Evolutionary conservation across 2,329 filamentous ascomycete species (phyloP), one percentile per base, ranked within the genome.

Genomic region (Pseudocercospora musae): DNA sequence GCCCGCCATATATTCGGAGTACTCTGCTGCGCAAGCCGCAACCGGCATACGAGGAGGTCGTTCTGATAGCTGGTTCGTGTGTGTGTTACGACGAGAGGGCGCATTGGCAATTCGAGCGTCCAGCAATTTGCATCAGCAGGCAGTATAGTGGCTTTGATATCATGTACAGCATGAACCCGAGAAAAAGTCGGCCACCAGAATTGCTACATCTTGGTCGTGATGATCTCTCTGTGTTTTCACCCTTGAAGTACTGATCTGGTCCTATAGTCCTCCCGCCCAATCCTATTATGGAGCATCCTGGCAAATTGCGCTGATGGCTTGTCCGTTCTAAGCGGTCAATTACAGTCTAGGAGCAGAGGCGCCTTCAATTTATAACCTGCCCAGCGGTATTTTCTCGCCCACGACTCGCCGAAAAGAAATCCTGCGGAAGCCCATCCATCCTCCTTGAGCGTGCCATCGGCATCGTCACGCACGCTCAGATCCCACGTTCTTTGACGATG

Each of bases 391-490:
- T 50, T 59, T 5, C 37, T 48, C 57, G 50, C 31, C 57, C 62
- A 68, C 4, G 56, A 56, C 20, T 62, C 25, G 7, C 62, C 66
- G 40, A 68, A 67, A 18, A 57, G 59, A 23, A 65, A 65, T 2
- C 61, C 62, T 8, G 56, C n/a, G 3, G 37, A 31, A 6, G 64
- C 65, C 66, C 66, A 68, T 8, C 62, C 60, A 20, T 58, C 46
- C 54, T 67, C 64, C 18, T 23, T 57, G 29, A 62, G 23, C 29
- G 23, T 29, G n/a, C n/a, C 48, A 21, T 29, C 37, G 8, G 37
- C 29, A 8, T 44, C 52, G 4, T 55, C 52, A 10, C n/a, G 48
- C 57, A 15, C 42, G 15, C 33, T 52, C 50, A 59, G 13, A 40
- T 44, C 42, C 66, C 66, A 66, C 21, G 53, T 46, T 15, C 60